Conservation (phyloP, 257 asterid genomes). For the Linaria vulgaris region DNA sequence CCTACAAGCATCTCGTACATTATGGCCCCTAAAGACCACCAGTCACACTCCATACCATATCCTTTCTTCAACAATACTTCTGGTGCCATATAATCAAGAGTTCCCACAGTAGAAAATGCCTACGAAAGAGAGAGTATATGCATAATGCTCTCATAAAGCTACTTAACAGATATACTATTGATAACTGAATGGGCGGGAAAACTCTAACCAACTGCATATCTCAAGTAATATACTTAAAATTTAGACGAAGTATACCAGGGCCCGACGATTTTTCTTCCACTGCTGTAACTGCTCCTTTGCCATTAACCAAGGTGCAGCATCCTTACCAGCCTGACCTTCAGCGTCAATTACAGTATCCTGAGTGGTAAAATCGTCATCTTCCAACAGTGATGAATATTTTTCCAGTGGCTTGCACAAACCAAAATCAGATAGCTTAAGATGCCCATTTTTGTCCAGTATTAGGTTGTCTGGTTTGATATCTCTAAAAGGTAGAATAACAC, state of each 20-base stretch:
- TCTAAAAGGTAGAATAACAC: slow-evolving; percentile 43
- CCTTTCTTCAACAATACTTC: slow-evolving; percentile 91
- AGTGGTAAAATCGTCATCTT: slow-evolving; percentile 63
- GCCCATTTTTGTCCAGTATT: slow-evolving; percentile 90
- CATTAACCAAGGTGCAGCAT: slow-evolving; percentile 86
- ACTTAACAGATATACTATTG: slow-evolving; percentile 3
- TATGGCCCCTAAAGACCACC: slow-evolving; percentile 99
- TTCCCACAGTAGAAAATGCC: slow-evolving; percentile 99
- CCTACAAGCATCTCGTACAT: slow-evolving; percentile 93
- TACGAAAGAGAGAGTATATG: slow-evolving; percentile 27
- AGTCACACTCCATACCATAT: slow-evolving; percentile 97
- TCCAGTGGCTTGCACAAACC: slow-evolving; percentile 65
- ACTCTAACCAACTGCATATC: background rate
- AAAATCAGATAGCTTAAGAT: slow-evolving; percentile 91
- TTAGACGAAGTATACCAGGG: slow-evolving; percentile 52
- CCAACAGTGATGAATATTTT: slow-evolving; percentile 79
- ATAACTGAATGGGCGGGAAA: background rate
- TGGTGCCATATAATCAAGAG: slow-evolving; percentile 98
- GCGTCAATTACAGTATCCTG: slow-evolving; percentile 50
- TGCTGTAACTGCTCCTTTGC: slow-evolving; percentile 92
- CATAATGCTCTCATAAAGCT: background rate
- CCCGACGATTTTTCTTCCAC: slow-evolving; percentile 95
- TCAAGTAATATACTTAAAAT: background rate
- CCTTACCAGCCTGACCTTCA: slow-evolving; percentile 46
- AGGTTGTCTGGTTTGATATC: slow-evolving; percentile 97